These are phyloP conservation scores for Leccinum disarticulatum DNA, from an alignment of 768 basidiomycete species.

Conservation along the genomic window DNA sequence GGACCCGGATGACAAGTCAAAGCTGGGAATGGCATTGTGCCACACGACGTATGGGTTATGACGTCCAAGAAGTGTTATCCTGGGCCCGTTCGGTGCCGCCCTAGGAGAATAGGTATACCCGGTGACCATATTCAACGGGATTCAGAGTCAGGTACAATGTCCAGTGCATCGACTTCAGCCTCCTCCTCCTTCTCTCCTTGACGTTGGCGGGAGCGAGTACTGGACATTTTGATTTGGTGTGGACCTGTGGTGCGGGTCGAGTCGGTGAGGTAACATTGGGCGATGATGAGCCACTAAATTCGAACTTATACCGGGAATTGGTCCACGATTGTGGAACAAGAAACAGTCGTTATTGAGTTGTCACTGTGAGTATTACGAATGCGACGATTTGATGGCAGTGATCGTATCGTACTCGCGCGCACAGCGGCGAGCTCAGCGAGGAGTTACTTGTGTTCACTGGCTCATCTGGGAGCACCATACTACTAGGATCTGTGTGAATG, in stretches of 20 bases:
- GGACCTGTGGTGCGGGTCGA: background rate
- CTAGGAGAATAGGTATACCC: too few species aligned
- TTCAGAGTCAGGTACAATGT: too few species aligned
- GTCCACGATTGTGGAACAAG: conserved; percentile 8
- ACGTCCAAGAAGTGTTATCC: too few species aligned
- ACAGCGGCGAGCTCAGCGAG: too few species aligned
- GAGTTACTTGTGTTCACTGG: too few species aligned
- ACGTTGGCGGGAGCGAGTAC: background rate
- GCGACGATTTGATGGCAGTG: conserved; percentile 6
- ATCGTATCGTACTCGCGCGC: background rate
- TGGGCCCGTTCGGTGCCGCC: too few species aligned
- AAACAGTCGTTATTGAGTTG: conserved; percentile 10
- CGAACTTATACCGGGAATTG: conserved; percentile 25
- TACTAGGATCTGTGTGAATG: too few species aligned
- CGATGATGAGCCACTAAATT: conserved; percentile 42
- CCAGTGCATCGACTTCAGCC: conserved; percentile 28
- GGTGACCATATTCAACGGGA: too few species aligned
- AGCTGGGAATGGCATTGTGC: too few species aligned
- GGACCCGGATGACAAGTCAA: too few species aligned
- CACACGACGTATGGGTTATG: too few species aligned
- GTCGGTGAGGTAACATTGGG: background rate
- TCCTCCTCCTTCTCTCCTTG: conserved; percentile 7
- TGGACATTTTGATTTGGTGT: background rate
- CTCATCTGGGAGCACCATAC: too few species aligned
- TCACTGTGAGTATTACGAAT: conserved; percentile 41